A percentile compares a stretch with the other conserved stretches of the same genome.
These are phyloP conservation scores for Nelumbo lutea DNA, from an alignment of 164 flowering plant species.

Conservation along the genomic window DNA sequence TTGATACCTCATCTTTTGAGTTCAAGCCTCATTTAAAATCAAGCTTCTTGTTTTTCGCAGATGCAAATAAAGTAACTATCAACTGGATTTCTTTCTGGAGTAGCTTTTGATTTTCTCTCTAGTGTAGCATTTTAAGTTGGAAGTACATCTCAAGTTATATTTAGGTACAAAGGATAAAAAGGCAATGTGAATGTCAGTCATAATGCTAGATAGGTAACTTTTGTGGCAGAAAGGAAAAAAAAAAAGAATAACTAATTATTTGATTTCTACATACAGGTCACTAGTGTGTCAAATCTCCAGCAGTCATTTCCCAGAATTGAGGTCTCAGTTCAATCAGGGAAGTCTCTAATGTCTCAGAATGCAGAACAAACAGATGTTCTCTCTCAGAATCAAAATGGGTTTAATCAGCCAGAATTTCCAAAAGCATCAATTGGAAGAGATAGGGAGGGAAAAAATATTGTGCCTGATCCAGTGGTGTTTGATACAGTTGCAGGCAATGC, in stretches of 20 bases:
- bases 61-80: conserved; percentile 38
- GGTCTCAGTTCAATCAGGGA: conserved; percentile 38
- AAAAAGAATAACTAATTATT: background rate
- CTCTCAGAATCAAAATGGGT: conserved; percentile 19
- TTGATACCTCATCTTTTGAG: conserved; percentile 46
- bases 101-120: background rate
- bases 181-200: background rate
- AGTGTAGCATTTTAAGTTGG: background rate
- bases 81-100: no score
- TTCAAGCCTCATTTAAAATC: conserved; percentile 60
- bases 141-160: background rate
- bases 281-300: conserved; percentile 23
- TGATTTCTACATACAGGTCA: conserved; percentile 23
- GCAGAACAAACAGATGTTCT: conserved; percentile 21
- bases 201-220: background rate
- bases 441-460: conserved; percentile 10
- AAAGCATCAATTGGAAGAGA: conserved; percentile 27
- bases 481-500: conserved; percentile 23
- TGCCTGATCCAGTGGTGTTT: conserved; percentile 20
- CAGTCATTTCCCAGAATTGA: conserved; percentile 39
- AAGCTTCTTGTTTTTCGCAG: conserved; percentile 31
- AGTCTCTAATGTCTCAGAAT: conserved; percentile 23
- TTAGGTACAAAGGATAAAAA: no score
- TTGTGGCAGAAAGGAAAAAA: background rate
- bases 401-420: conserved; percentile 25